Evolutionary conservation across 192 early-diverging fungal species (phyloP).

Genomic region (Coemansia sp.): DNA sequence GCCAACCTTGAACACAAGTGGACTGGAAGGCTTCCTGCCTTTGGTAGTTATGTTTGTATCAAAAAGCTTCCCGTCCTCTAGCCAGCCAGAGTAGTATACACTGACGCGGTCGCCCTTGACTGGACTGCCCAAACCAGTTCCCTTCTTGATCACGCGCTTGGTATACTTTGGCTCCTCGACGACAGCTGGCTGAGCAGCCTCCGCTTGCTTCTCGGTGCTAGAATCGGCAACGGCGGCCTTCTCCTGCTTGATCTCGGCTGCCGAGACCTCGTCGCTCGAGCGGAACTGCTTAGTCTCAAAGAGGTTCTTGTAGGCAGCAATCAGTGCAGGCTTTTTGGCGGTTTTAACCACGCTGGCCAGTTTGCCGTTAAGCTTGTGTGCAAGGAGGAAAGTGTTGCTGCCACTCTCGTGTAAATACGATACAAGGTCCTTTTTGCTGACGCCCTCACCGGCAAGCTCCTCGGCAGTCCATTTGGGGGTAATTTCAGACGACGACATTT

Average conservation of each 20-base stretch:
- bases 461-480: slow-evolving; percentile 62
- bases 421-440: slow-evolving; percentile 75
- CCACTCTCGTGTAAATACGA: slow-evolving; percentile 67
- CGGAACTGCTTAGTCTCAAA: slow-evolving; percentile 65
- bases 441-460: slow-evolving; percentile 63
- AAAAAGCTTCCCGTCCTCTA: slow-evolving; percentile 72
- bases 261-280: slow-evolving; percentile 39
- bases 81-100: slow-evolving; percentile 68
- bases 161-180: slow-evolving; percentile 63
- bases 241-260: slow-evolving; percentile 39
- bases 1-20: slow-evolving; percentile 82
- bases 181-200: neutral
- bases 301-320: slow-evolving; percentile 64
- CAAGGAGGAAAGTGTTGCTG: slow-evolving; percentile 64
- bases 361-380: slow-evolving; percentile 74
- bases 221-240: slow-evolving; percentile 15
- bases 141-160: slow-evolving; percentile 69
- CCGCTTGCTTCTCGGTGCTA: slow-evolving; percentile 9
- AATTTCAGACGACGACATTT: slow-evolving; percentile 29
- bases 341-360: slow-evolving; percentile 68
- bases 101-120: slow-evolving; percentile 72
- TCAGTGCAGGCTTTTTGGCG: slow-evolving; percentile 66
- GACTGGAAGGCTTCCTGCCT: slow-evolving; percentile 66
- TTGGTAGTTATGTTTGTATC: slow-evolving; percentile 64
- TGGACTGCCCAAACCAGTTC: slow-evolving; percentile 60